Conservation (phyloP, 73 alveolate genomes). For the Durusdinium trenchii region DNA sequence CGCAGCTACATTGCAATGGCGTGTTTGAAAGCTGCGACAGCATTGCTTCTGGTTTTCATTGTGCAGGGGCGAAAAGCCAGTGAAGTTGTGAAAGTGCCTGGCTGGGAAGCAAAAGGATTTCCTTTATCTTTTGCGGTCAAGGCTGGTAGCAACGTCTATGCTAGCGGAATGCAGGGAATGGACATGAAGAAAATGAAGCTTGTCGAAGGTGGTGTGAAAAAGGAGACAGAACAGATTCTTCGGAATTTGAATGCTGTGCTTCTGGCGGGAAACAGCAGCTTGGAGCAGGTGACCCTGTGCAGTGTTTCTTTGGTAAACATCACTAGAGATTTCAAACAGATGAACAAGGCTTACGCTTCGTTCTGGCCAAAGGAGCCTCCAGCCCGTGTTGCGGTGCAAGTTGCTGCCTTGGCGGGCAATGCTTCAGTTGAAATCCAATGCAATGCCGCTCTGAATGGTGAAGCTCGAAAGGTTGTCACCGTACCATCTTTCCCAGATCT, state of each 20-base stretch:
- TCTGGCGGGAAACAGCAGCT: constrained; percentile 59
- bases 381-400: constrained; percentile 63
- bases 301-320: constrained; percentile 88
- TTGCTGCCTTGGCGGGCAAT: constrained; percentile 62
- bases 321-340: constrained; percentile 48
- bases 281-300: constrained; percentile 68
- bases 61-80: constrained; percentile 65
- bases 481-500: constrained; percentile 46
- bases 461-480: background rate
- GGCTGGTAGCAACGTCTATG: constrained; percentile 81
- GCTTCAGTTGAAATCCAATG: constrained; percentile 82
- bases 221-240: constrained; percentile 39
- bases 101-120: constrained; percentile 66
- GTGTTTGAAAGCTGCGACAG: background rate
- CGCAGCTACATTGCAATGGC: too few species aligned
- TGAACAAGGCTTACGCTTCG: constrained; percentile 60
- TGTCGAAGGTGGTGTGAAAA: constrained; percentile 49
- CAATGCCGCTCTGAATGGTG: constrained; percentile 47
- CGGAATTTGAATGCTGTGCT: constrained; percentile 32
- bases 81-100: constrained; percentile 59
- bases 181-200: constrained; percentile 84
- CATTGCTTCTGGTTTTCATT: background rate
- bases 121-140: constrained; percentile 87
- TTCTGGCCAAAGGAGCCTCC: constrained; percentile 52
- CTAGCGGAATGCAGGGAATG: constrained; percentile 80